A percentile compares a stretch with the other conserved stretches of the same genome.
Evolutionary conservation across 805 yeast genomes (phyloP).

Genomic region (Saturnispora besseyi): DNA sequence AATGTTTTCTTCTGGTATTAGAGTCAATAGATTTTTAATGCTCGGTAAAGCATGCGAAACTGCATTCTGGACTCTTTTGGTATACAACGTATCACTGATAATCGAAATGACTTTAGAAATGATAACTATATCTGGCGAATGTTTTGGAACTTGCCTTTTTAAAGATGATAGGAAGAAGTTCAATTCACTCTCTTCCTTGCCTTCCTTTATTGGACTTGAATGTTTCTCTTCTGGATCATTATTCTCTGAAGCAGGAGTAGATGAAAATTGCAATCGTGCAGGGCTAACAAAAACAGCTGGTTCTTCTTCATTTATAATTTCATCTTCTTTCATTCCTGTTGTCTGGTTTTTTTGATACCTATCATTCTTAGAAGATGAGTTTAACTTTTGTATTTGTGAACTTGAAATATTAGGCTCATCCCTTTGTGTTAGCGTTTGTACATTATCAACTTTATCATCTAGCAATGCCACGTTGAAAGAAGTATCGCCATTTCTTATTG

Average conservation of each 20-base stretch:
- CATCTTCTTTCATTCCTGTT: background rate
- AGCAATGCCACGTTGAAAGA: background rate
- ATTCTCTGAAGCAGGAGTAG: background rate
- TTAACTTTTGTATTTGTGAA: no score
- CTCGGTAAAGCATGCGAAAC: background rate
- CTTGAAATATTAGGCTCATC: no score
- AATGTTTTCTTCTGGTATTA: background rate
- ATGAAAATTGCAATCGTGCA: background rate
- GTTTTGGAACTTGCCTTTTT: background rate
- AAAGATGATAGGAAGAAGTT: background rate
- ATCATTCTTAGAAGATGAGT: no score
- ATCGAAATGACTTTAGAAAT: constrained; percentile 2
- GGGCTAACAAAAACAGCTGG: background rate
- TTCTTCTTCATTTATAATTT: background rate
- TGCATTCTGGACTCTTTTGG: background rate
- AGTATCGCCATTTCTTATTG: background rate
- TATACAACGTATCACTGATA: background rate
- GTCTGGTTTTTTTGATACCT: no score
- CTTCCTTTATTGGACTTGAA: background rate
- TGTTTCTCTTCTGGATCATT: no score
- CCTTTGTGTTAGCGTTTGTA: no score
- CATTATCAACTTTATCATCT: no score
- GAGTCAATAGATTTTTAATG: background rate
- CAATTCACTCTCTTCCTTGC: background rate
- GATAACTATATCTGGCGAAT: background rate